A percentile compares a stretch with the other conserved stretches of the same genome.
phyloP scores from a whole-genome alignment of 495 filamentous ascomycete species.

The Aspergillus ostianus region DNA sequence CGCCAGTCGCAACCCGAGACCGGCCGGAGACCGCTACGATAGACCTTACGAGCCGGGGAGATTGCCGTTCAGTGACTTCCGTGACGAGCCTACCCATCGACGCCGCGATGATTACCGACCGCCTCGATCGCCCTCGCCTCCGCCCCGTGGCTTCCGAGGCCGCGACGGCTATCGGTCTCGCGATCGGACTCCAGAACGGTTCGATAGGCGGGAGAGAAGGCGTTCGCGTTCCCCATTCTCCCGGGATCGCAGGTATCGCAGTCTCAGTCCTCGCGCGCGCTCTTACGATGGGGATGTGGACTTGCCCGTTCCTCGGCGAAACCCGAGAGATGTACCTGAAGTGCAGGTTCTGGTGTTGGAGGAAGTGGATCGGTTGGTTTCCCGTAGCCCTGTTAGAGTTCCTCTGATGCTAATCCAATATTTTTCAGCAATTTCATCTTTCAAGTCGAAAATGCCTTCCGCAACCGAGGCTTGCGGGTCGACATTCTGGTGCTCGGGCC shows the following conservation, averaged over 20 bases:
- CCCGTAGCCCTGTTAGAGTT: too few relatives aligned
- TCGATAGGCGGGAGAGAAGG: constrained; percentile 57
- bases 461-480: constrained; percentile 63
- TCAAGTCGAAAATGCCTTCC: constrained; percentile 77
- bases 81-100: constrained; percentile 50
- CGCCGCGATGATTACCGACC: constrained; percentile 64
- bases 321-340: constrained; percentile 78
- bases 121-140: constrained; percentile 56
- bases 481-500: constrained; percentile 76
- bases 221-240: constrained; percentile 68
- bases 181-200: constrained; percentile 54
- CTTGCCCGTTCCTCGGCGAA: constrained; percentile 70
- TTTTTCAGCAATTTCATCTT: constrained; percentile 66
- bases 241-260: constrained; percentile 62
- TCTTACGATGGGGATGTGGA: constrained; percentile 57
- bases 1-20: constrained; percentile 33
- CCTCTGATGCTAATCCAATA: neutral
- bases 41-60: constrained; percentile 38
- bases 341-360: constrained; percentile 84
- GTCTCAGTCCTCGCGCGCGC: constrained; percentile 60
- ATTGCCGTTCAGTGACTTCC: constrained; percentile 44
- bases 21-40: constrained; percentile 43
- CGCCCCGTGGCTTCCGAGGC: constrained; percentile 54
- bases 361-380: constrained; percentile 66
- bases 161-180: constrained; percentile 72